Evolutionary conservation across 2,329 filamentous ascomycete species (phyloP).

Genomic region (Aspergillus thermomutatus): DNA sequence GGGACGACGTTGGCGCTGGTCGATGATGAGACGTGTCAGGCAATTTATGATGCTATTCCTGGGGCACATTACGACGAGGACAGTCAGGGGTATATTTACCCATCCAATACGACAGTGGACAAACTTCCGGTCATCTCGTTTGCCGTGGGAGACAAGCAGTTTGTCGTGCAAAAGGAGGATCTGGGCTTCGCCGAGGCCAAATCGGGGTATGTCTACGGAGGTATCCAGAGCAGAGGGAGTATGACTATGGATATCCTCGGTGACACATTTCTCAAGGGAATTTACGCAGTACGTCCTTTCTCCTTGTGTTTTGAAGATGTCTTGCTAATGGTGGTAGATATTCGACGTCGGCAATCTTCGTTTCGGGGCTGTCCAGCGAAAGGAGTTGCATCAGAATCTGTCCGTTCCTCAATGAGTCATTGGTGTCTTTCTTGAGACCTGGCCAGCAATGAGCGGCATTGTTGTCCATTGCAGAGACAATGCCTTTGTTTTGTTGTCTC

Average conservation of each 20-base stretch:
- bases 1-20: conserved; percentile 67
- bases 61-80: conserved; percentile 55
- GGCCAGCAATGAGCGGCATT: not conserved
- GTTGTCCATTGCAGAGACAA: not conserved
- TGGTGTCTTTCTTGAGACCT: not conserved
- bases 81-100: conserved; percentile 64
- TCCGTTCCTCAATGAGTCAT: not conserved
- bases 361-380: conserved; percentile 59
- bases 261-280: conserved; percentile 61
- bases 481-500: not conserved
- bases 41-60: conserved; percentile 62
- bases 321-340: conserved; percentile 39
- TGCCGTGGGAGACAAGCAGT: conserved; percentile 60
- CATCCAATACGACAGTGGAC: conserved; percentile 48
- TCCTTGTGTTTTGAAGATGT: not conserved
- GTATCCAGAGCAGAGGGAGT: conserved; percentile 61
- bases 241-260: conserved; percentile 62
- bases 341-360: conserved; percentile 61
- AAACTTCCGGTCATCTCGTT: conserved; percentile 61
- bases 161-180: conserved; percentile 61
- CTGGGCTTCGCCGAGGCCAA: conserved; percentile 57
- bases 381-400: conserved; percentile 9
- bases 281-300: conserved; percentile 55
- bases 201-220: conserved; percentile 58
- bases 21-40: conserved; percentile 58